Conservation (phyloP, 2,329 filamentous ascomycete genomes). For the Aurifilum marmelostoma region DNA sequence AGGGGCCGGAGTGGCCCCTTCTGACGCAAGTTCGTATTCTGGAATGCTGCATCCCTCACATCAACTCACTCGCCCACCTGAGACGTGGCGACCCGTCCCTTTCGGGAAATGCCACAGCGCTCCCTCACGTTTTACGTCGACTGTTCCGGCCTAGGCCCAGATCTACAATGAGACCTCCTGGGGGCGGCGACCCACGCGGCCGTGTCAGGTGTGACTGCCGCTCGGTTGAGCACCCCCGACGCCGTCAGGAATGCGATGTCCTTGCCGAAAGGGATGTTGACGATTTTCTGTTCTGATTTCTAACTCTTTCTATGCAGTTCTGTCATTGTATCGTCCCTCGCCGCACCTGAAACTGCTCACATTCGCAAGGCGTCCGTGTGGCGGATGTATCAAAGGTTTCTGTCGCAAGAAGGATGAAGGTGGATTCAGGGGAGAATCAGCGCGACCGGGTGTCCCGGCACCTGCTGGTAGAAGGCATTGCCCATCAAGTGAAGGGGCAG, state of each 20-base stretch:
- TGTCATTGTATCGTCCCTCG: background rate
- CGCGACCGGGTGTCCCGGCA: background rate
- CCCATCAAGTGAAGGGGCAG: background rate
- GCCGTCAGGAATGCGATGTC: background rate
- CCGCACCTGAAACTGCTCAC: conserved; percentile 3
- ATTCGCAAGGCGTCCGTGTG: background rate
- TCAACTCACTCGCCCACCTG: conserved; percentile 18
- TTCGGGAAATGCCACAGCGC: conserved; percentile 19
- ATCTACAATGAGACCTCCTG: conserved; percentile 7
- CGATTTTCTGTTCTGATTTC: background rate
- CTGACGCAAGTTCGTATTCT: conserved; percentile 19
- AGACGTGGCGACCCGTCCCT: conserved; percentile 15
- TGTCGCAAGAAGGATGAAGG: background rate
- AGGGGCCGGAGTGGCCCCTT: background rate
- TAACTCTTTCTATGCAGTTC: background rate
- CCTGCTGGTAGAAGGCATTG: background rate
- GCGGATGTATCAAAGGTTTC: background rate
- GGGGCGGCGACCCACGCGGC: conserved; percentile 13
- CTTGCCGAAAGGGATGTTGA: background rate
- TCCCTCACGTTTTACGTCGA: conserved; percentile 18
- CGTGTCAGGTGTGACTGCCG: conserved; percentile 1
- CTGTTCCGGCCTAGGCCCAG: conserved; percentile 19
- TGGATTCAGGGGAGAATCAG: background rate
- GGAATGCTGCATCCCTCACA: conserved; percentile 9
- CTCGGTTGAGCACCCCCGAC: conserved; percentile 3